Base-by-base conservation (phyloP, 495 filamentous ascomycete species). In the Aspergillus saccharolyticus region DNA sequence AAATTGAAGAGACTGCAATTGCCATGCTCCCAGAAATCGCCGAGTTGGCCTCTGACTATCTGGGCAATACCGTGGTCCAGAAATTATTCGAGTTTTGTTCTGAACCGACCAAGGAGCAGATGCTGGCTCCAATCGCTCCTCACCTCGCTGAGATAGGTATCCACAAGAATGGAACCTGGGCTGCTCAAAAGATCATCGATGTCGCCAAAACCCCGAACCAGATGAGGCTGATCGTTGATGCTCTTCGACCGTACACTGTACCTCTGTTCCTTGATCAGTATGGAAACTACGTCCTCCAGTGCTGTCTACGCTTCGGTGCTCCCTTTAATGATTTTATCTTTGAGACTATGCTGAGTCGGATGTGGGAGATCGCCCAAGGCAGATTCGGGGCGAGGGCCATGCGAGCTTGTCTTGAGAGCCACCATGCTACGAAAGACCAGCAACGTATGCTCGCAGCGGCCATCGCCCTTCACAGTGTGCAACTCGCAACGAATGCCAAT, bases 131-230 rank as follows among this genome's bases (percentile, higher is more conserved):
- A 65, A 93, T 97, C 59, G 80, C 89, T 12, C 92, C 91, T 54
- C 92, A 96, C 69, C 81, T 97, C 65, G 91, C 91, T 17, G 92
- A 97, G 70, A 96, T 97, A 71, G 94, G 94, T 54, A 85, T 96
- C 42, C 94, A 98, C 80, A 98, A 98, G 79, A 98, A 98, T 63
- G 94, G 94, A 44, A 98, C 94, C 5, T 98, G 94, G 94, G 94
- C 94, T 55, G 94, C 92, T 0, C 94, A 98, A 73, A 98, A 97
- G 82, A 97, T 98, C 63, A 97, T 97, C 61, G 94, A 98, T 70
- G 90, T 96, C 18, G 89, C 90, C 60, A 87, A 91, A 70, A 89
- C 87, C 2, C 87, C 89, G 5, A 79, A 80, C 52, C 91, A 97
- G 75, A 93, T 91, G 85, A 73, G 80, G 33, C 79, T 90, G 69